These are phyloP conservation scores for Psilocybe cyanescens DNA, from an alignment of 768 basidiomycete genomes.

Conservation along the genomic window DNA sequence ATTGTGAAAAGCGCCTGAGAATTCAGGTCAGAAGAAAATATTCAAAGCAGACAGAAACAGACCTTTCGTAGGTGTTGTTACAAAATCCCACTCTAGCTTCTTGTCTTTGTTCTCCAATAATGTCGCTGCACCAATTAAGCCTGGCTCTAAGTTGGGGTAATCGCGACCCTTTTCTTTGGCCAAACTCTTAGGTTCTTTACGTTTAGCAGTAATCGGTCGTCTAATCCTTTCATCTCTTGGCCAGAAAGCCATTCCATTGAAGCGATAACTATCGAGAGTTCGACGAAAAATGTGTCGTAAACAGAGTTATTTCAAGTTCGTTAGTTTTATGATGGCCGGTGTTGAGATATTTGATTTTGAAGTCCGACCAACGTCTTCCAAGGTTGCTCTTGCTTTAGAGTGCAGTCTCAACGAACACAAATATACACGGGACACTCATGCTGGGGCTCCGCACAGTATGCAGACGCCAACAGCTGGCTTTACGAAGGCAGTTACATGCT, in stretches of 20 bases:
- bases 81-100: constrained; percentile 57
- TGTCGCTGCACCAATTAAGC: constrained; percentile 59
- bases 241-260: constrained; percentile 79
- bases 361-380: constrained; percentile 26
- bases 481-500: constrained; percentile 47
- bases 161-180: constrained; percentile 32
- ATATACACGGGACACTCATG: constrained; percentile 37
- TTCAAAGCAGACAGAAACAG: constrained; percentile 14
- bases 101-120: constrained; percentile 44
- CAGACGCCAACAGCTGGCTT: constrained; percentile 36
- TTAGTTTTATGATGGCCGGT: background rate
- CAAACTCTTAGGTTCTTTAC: constrained; percentile 10
- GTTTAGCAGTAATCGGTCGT: constrained; percentile 7
- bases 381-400: constrained; percentile 5
- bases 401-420: constrained; percentile 4
- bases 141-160: constrained; percentile 62
- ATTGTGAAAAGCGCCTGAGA: background rate
- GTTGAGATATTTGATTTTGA: constrained; percentile 21
- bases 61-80: constrained; percentile 27
- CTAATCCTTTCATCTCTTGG: constrained; percentile 52
- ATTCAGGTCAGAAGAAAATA: background rate
- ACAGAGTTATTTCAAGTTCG: background rate
- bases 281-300: background rate
- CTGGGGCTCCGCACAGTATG: constrained; percentile 54
- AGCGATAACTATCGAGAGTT: constrained; percentile 4